A percentile compares a stretch with the other conserved stretches of the same genome.
phyloP scores from a whole-genome alignment of 2,329 filamentous ascomycete genomes.

The Colletotrichum siamense region DNA sequence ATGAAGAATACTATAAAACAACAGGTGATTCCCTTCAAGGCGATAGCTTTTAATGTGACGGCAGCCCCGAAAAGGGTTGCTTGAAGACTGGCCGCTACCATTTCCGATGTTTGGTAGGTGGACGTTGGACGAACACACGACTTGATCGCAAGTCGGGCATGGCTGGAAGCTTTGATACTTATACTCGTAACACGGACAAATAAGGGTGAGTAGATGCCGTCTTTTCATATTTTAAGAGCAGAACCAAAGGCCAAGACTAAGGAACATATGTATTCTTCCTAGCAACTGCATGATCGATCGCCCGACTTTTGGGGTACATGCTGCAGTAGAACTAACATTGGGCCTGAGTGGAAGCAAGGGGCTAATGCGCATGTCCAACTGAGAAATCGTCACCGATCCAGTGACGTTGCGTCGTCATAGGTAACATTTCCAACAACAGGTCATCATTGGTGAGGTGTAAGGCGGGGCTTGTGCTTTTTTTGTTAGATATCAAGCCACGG shows the following conservation, averaged over 20 bases:
- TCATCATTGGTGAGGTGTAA: background rate
- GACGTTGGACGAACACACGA: background rate
- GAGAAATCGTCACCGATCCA: background rate
- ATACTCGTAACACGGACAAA: background rate
- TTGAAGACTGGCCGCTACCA: background rate
- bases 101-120: background rate
- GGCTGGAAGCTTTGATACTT: background rate
- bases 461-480: background rate
- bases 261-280: background rate
- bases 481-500: background rate
- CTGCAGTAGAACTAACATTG: background rate
- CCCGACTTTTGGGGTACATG: background rate
- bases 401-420: background rate
- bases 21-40: background rate
- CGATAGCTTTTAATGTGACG: fast-evolving
- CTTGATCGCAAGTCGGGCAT: background rate
- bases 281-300: background rate
- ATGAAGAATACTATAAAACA: background rate
- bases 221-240: background rate
- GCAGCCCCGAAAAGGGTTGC: background rate
- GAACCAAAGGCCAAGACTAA: background rate
- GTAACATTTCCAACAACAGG: background rate
- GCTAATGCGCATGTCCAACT: background rate
- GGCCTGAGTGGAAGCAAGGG: background rate
- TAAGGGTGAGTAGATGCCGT: background rate